Percentiles rank a stretch among this genome's conserved stretches.
phyloP scores from a whole-genome alignment of 1,284 basidiomycete species.

The Rhodotorula sp. region DNA sequence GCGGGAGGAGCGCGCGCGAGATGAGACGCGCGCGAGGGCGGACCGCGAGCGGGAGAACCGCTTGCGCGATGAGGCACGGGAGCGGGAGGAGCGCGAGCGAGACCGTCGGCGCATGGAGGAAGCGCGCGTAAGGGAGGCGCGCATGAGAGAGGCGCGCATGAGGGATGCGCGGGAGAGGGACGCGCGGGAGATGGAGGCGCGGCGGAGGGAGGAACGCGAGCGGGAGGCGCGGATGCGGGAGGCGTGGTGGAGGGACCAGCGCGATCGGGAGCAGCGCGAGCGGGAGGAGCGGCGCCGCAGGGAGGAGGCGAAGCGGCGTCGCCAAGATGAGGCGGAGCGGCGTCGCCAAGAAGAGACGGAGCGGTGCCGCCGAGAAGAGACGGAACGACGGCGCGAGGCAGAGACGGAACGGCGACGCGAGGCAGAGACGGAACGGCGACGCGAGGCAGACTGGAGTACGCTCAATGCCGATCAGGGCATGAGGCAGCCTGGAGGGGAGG shows the following conservation, averaged over 20 bases:
- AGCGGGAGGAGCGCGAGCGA: not conserved
- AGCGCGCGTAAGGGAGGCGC: too few species aligned
- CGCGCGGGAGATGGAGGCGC: not conserved
- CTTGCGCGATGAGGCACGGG: not conserved
- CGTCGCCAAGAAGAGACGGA: not conserved
- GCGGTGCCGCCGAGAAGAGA: not conserved
- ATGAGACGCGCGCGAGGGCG: not conserved
- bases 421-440: not conserved
- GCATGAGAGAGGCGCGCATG: not conserved
- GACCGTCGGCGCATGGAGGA: too few species aligned
- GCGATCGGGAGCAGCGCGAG: not conserved
- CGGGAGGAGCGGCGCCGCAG: not conserved
- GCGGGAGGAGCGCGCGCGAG: too few species aligned
- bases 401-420: too few species aligned
- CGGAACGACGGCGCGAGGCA: too few species aligned
- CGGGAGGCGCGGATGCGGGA: not conserved
- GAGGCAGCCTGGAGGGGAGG: too few species aligned
- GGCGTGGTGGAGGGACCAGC: not conserved
- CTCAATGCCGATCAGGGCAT: too few species aligned
- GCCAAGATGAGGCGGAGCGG: too few species aligned
- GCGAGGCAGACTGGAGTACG: too few species aligned
- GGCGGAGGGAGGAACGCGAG: not conserved
- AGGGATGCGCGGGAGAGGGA: not conserved
- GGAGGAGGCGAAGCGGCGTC: not conserved
- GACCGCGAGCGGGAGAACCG: not conserved